phyloP scores from a whole-genome alignment of 139 green algal genomes.

The Chloropicon primus region DNA sequence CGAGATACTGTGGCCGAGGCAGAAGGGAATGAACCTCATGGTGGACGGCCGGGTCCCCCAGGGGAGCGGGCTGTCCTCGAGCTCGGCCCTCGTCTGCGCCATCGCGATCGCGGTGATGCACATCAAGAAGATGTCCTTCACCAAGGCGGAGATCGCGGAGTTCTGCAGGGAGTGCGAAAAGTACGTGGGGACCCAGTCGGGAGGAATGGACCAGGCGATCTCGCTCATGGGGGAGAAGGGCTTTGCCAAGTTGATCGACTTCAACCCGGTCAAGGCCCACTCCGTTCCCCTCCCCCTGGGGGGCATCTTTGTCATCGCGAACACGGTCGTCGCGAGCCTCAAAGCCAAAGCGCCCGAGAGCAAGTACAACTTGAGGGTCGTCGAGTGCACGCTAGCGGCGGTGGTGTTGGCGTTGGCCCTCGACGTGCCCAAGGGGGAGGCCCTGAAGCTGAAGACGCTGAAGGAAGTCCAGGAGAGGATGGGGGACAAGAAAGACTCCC shows the following conservation, averaged over 20 bases:
- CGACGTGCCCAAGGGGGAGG: conserved; percentile 25
- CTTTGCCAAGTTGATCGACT: conserved; percentile 61
- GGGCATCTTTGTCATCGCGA: conserved; percentile 83
- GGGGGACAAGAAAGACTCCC: background rate
- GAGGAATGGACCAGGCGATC: conserved; percentile 98
- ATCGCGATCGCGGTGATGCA: conserved; percentile 62
- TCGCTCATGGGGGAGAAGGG: conserved; percentile 66
- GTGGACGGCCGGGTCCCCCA: conserved; percentile 72
- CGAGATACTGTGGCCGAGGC: background rate
- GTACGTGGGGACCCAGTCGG: conserved; percentile 67
- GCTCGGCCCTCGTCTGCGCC: conserved; percentile 74
- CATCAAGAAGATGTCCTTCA: conserved; percentile 1
- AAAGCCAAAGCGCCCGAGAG: conserved; percentile 73
- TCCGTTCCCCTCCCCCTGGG: conserved; percentile 67
- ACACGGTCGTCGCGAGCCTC: conserved; percentile 79
- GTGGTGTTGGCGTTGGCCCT: conserved; percentile 49
- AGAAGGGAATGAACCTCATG: conserved; percentile 59
- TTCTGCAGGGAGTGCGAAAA: conserved; percentile 54
- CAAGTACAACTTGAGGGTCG: conserved; percentile 91
- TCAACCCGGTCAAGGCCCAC: conserved; percentile 60
- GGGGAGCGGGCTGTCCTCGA: conserved; percentile 76
- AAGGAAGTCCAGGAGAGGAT: conserved; percentile 30
- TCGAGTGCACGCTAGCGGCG: conserved; percentile 84
- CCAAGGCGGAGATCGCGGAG: conserved; percentile 63
- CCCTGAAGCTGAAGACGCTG: conserved; percentile 16